phyloP scores from a whole-genome alignment of 2,329 filamentous ascomycete genomes.

The Fusarium humuli region DNA sequence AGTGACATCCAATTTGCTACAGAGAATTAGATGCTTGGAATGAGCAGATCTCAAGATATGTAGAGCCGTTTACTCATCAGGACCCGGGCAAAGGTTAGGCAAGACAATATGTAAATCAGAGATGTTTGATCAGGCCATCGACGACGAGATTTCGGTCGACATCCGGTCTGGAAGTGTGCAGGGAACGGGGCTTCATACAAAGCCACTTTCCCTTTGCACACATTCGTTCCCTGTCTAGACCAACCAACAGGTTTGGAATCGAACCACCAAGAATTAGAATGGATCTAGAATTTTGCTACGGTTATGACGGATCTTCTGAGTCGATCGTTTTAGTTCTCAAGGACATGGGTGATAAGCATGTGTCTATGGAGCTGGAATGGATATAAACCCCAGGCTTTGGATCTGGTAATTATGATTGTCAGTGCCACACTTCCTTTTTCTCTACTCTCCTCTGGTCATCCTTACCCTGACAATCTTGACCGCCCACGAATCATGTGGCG shows the following conservation, averaged over 20 bases:
- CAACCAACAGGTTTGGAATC: neutral
- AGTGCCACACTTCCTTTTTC: too few species aligned
- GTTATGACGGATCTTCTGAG: neutral
- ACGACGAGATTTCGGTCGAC: neutral
- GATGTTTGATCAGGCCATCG: neutral
- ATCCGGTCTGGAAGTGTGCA: neutral
- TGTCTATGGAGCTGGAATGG: neutral
- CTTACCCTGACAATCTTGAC: neutral
- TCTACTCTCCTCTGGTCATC: too few species aligned
- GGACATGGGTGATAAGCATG: neutral
- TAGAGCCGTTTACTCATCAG: neutral
- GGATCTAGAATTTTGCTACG: neutral
- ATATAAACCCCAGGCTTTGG: neutral
- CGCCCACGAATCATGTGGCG: constrained; percentile 6
- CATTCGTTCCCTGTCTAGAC: neutral
- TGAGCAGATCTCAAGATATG: neutral
- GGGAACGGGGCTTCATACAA: neutral
- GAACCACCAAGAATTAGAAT: neutral
- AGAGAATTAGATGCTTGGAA: neutral
- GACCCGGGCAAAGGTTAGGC: neutral
- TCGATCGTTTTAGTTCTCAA: neutral
- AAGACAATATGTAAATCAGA: neutral
- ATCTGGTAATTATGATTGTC: too few species aligned
- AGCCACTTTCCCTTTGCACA: neutral
- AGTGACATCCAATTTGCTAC: neutral